Base-by-base conservation (phyloP, 2,329 filamentous ascomycete species). In the Arthrobotrys conoides region DNA sequence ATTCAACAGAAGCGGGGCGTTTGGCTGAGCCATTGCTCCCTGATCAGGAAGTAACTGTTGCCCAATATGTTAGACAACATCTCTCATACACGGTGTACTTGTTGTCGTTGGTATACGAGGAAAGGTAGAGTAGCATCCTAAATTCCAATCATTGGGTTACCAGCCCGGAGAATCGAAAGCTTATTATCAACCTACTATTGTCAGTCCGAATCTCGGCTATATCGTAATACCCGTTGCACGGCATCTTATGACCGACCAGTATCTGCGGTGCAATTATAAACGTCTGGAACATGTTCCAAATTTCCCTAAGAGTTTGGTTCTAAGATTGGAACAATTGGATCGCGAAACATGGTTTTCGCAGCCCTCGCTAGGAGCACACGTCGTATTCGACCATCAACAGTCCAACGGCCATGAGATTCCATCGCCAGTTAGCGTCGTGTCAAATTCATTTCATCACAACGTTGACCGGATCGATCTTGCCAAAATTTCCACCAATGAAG, bases 401-500 rank as follows among this genome's bases (percentile, higher is more conserved):
- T 68, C 67, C n/a, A 68, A 72, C 46, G 67, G 75, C 41, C 48
- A 71, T 5, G 72, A 70, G 46, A 49, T 76, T 12, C 66, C 57
- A 33, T 41, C 72, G 3, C 72, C 72, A n/a, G 72, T 76, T 14
- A 76, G 72, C 33, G 24, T 41, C n/a, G 66, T 76, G 20, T 70
- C 72, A 10, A 53, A 33, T 22, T 51, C 59, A 14, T 10, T n/a
- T 24, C 61, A 76, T 20, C 44, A 49, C 2, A 57, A 12, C 14
- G 55, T 44, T 16, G 75, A 72, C 46, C 67, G 63, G 44, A n/a
- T 64, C 44, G 75, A 78, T 38, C 44, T 72, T 24, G 75, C 64
- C 30, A 78, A 78, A 66, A 69, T 72, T 64, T 78, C 75, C 38
- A 78, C 75, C 61, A 65, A 78, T 67, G 75, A 78, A 55, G 63